Conservation (phyloP, 2,329 filamentous ascomycete genomes). For the Fusarium phyllophilum region DNA sequence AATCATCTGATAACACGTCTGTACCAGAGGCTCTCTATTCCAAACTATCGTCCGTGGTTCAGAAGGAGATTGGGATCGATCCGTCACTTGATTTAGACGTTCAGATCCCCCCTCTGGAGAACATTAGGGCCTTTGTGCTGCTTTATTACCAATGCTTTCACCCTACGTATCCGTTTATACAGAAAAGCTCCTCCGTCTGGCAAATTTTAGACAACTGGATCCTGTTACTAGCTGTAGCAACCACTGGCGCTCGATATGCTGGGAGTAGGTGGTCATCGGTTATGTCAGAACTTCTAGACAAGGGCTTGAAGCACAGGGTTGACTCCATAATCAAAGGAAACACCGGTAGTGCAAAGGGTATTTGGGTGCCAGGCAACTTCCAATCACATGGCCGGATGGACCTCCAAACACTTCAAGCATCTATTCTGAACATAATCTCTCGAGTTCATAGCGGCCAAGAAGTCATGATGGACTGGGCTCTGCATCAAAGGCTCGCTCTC, state of each 20-base stretch:
- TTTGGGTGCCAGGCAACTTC: constrained; percentile 2
- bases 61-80: neutral
- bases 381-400: neutral
- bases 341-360: neutral
- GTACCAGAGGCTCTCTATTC: constrained; percentile 4
- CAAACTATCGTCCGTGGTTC: neutral
- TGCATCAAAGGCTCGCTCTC: constrained; percentile 2
- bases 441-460: constrained; percentile 9
- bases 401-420: constrained; percentile 5
- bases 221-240: constrained; percentile 7
- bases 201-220: neutral
- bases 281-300: constrained; percentile 6
- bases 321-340: neutral
- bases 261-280: neutral
- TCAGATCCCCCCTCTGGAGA: constrained; percentile 11
- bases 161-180: constrained; percentile 28
- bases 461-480: neutral
- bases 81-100: neutral
- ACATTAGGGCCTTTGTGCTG: constrained; percentile 9
- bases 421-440: constrained; percentile 1
- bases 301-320: neutral
- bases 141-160: constrained; percentile 32
- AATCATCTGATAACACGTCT: neutral
- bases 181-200: constrained; percentile 1
- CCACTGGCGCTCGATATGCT: constrained; percentile 6